Evolutionary conservation across 805 yeast genomes (phyloP), one percentile per base, ranked within the genome.

Genomic region (Wickerhamomyces chaumierensis): DNA sequence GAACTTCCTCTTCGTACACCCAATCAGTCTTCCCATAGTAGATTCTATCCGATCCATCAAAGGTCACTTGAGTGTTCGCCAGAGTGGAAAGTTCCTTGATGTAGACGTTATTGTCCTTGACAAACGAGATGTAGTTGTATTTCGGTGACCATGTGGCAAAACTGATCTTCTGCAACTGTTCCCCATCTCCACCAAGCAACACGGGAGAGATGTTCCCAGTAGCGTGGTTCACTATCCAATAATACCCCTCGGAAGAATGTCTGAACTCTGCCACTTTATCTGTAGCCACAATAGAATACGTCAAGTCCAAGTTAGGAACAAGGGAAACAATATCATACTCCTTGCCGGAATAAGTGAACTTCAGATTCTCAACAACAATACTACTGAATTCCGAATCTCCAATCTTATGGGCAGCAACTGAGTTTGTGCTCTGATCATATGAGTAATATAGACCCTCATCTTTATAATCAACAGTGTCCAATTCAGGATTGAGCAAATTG

Each of bases 1-100:
- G 67, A 1, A 86, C 94, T 56, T 86, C 96, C 48, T 86, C 96
- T 53, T 87, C 96, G 49, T 86, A 87, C 9, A 85, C 94, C 96
- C 96, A 86, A 55, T 86, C 95, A 0, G 95, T 90, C 45, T 75
- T 78, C 2, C 94, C 96, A 52, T 87, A 81, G 54, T 83, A 79
- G 6, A 82, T 61, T 40, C 68, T 67, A 1, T 64, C 67, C 18
- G 77, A 73, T 14, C 95, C 95, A 50, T 82, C 94, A 23, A 43
- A 41, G 0, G 96, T 84, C 2, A 61, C 42, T 48, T 74, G 76
- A 1, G 47, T 55, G 2, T 62, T 46, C 1, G 56, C 44, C 8
- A 54, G 17, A 33, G 50, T 39, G 14, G 42, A 43, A 1, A 63
- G 38, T 12, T 72, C 61, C 39, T 68, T 69, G 14, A 83, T 46